Conservation (phyloP, 495 filamentous ascomycete genomes). For the Hypoxylon intermedium region DNA sequence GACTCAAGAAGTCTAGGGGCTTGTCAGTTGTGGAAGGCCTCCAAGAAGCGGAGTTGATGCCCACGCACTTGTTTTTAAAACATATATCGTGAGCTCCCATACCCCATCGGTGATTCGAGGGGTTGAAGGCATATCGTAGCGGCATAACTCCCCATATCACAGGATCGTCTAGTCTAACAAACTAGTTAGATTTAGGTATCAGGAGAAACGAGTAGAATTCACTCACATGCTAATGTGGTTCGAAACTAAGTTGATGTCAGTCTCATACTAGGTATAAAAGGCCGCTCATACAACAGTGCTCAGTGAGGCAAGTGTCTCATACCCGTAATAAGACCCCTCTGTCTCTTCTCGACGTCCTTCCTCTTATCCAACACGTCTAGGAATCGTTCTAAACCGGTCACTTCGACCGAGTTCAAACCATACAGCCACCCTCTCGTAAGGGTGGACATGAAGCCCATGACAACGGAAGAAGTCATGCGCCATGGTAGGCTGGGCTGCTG, state of each 20-base stretch:
- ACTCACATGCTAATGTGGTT: constrained; percentile 98
- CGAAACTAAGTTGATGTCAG: constrained; percentile 67
- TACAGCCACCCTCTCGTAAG: constrained; percentile 54
- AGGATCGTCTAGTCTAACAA: constrained; percentile 87
- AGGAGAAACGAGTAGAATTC: constrained; percentile 4
- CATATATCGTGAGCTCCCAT: constrained; percentile 94
- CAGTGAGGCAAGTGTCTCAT: constrained; percentile 37
- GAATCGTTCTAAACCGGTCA: constrained; percentile 76
- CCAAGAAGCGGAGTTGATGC: not conserved
- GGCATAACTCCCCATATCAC: constrained; percentile 90
- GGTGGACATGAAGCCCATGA: constrained; percentile 61
- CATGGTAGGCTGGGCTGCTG: constrained; percentile 57
- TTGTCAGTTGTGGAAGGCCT: not conserved
- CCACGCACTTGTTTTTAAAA: constrained; percentile 71
- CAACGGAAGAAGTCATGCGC: constrained; percentile 59
- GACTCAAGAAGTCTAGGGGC: constrained; percentile 57
- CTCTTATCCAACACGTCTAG: constrained; percentile 76
- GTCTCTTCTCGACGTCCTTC: constrained; percentile 69
- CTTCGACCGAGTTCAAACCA: constrained; percentile 64
- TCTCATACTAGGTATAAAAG: constrained; percentile 16
- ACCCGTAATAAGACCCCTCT: constrained; percentile 88
- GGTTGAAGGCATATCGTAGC: constrained; percentile 68
- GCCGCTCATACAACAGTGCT: not conserved
- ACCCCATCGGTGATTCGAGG: constrained; percentile 80
- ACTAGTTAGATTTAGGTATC: constrained; percentile 11